Evolutionary conservation across 495 filamentous ascomycete species (phyloP).

Genomic region (Hypoxylon perforatum): DNA sequence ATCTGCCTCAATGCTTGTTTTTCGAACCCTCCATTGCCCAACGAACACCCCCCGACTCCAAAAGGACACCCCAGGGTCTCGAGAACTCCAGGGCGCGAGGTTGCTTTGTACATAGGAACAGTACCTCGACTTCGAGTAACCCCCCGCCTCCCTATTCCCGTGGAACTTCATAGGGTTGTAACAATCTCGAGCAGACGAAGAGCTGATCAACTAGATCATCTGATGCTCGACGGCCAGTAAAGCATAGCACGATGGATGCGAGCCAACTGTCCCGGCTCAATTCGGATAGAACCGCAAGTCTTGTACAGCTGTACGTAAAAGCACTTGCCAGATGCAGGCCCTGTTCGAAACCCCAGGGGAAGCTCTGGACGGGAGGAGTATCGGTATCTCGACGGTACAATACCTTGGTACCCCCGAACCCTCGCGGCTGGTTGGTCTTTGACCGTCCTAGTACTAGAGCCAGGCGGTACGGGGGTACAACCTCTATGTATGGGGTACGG

Average conservation of each 20-base stretch:
- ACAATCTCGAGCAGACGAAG: conserved; percentile 33
- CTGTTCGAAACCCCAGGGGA: conserved; percentile 21
- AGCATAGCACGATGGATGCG: conserved; percentile 39
- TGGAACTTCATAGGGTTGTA: conserved; percentile 35
- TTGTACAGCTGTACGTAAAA: conserved; percentile 30
- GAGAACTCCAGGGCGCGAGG: too few species aligned
- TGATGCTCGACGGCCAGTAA: conserved; percentile 39
- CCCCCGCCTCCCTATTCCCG: conserved; percentile 22
- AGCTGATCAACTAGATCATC: conserved; percentile 45
- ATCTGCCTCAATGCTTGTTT: conserved; percentile 39
- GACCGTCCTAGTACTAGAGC: conserved; percentile 6
- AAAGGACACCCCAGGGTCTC: too few species aligned
- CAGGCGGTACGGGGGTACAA: conserved; percentile 7
- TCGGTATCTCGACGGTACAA: conserved; percentile 5
- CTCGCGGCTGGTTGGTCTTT: conserved; percentile 15
- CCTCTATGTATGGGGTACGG: conserved; percentile 1
- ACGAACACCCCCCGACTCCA: neutral
- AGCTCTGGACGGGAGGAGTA: neutral
- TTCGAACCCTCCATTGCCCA: conserved; percentile 14
- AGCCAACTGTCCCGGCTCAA: conserved; percentile 35
- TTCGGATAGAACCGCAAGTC: conserved; percentile 35
- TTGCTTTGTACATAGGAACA: neutral
- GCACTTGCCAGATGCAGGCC: conserved; percentile 30
- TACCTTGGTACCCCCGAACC: conserved; percentile 8
- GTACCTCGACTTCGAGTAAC: conserved; percentile 26